Evolutionary conservation across 768 basidiomycete species (phyloP).

Genomic region (Dacryopinax spathularia): DNA sequence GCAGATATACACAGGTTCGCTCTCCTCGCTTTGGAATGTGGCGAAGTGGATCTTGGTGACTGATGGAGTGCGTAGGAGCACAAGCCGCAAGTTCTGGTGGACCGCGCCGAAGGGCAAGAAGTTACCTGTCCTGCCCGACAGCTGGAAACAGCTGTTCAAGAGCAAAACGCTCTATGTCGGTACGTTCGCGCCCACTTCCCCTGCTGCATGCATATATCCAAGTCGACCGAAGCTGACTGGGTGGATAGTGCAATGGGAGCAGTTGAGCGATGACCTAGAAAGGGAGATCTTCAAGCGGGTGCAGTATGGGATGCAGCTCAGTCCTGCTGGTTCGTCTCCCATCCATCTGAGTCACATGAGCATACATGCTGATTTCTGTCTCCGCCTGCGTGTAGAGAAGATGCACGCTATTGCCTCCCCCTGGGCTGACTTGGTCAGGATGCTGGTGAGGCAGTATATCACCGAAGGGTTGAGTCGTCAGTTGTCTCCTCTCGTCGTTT

Average conservation of each 20-base stretch:
- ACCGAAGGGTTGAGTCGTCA: not conserved
- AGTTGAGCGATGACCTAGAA: not conserved
- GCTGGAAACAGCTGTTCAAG: not conserved
- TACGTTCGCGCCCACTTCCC: not conserved
- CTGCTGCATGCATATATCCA: no score
- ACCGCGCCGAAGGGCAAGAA: not conserved
- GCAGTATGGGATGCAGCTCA: conserved; percentile 2
- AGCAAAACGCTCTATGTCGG: not conserved
- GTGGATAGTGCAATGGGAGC: not conserved
- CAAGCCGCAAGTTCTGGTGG: not conserved
- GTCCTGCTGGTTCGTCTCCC: not conserved
- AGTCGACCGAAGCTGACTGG: not conserved
- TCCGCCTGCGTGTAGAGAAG: no score
- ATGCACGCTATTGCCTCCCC: not conserved
- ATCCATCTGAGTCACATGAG: no score
- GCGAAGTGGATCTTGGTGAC: no score
- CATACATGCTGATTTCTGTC: no score
- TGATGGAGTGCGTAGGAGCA: not conserved
- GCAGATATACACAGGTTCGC: not conserved
- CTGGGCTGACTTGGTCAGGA: not conserved
- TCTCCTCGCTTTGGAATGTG: no score
- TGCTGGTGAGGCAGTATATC: not conserved
- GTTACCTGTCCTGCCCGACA: not conserved
- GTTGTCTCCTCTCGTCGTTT: not conserved
- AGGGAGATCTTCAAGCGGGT: conserved; percentile 1